Conservation (phyloP, 192 early-diverging fungal genomes). For the Coemansia sp. region DNA sequence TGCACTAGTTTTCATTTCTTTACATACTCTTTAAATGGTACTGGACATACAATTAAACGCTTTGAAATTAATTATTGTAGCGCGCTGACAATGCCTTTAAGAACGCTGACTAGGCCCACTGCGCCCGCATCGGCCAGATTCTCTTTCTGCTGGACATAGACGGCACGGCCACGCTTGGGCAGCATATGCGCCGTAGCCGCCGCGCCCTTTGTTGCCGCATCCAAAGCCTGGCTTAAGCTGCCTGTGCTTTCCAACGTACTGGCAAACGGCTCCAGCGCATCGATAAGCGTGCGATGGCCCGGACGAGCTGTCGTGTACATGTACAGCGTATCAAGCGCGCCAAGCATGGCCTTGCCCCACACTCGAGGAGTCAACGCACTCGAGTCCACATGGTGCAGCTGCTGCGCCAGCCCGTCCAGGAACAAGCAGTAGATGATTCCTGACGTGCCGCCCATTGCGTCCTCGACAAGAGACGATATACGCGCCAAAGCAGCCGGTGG, state of each 20-base stretch:
- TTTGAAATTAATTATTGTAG: slow-evolving; percentile 13
- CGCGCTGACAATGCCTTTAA: slow-evolving; percentile 54
- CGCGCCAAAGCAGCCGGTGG: slow-evolving; percentile 57
- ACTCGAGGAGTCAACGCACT: slow-evolving; percentile 35
- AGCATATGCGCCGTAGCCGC: slow-evolving; percentile 58
- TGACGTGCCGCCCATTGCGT: slow-evolving; percentile 75
- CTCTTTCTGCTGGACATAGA: slow-evolving; percentile 61
- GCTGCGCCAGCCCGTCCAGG: slow-evolving; percentile 63
- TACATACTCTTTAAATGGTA: not conserved
- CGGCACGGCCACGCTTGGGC: slow-evolving; percentile 65
- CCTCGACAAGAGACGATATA: slow-evolving; percentile 69
- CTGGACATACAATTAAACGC: not conserved
- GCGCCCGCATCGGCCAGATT: slow-evolving; percentile 61
- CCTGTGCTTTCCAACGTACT: slow-evolving; percentile 46
- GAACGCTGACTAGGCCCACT: slow-evolving; percentile 59
- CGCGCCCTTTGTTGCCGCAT: slow-evolving; percentile 58
- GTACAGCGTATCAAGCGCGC: slow-evolving; percentile 61
- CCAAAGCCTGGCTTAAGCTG: slow-evolving; percentile 48
- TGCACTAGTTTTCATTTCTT: slow-evolving; percentile 11
- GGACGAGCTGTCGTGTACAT: slow-evolving; percentile 69
- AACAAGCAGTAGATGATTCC: slow-evolving; percentile 79
- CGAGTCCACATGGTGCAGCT: slow-evolving; percentile 31
- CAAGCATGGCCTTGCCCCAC: slow-evolving; percentile 58
- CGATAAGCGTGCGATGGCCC: slow-evolving; percentile 74
- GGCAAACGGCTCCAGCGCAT: slow-evolving; percentile 69